These are phyloP conservation scores for Lotus japonicus DNA, from an alignment of 306 rosid genomes.

Conservation along the genomic window DNA sequence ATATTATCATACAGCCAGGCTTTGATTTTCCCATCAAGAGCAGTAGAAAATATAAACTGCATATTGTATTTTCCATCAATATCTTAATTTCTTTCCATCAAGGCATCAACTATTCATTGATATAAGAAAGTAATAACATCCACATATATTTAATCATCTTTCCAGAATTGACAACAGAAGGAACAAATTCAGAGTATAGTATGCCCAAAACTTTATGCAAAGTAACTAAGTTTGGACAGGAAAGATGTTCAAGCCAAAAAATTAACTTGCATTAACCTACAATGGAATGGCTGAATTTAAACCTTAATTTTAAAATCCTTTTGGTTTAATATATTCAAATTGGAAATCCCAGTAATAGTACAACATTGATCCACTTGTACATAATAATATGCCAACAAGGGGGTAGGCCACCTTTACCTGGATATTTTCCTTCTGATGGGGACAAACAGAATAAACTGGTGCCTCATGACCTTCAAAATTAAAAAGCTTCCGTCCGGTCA, in stretches of 20 bases:
- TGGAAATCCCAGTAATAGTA: background rate
- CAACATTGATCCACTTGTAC: background rate
- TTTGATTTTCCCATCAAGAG: conserved; percentile 83
- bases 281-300: background rate
- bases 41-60: conserved; percentile 82
- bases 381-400: background rate
- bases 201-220: background rate
- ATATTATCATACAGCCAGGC: conserved; percentile 74
- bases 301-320: background rate
- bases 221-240: background rate
- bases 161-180: background rate
- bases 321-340: background rate
- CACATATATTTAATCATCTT: background rate
- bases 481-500: conserved; percentile 51
- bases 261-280: background rate
- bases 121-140: background rate
- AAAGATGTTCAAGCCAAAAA: background rate
- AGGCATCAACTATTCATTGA: background rate
- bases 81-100: background rate
- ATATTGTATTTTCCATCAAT: background rate
- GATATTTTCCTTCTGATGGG: conserved; percentile 67
- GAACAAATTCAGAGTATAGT: background rate
- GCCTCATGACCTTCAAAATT: conserved; percentile 78
- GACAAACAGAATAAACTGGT: conserved; percentile 74
- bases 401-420: conserved; percentile 37